phyloP scores from a whole-genome alignment of 208 protist species.

The Wallacemonas collosoma region DNA sequence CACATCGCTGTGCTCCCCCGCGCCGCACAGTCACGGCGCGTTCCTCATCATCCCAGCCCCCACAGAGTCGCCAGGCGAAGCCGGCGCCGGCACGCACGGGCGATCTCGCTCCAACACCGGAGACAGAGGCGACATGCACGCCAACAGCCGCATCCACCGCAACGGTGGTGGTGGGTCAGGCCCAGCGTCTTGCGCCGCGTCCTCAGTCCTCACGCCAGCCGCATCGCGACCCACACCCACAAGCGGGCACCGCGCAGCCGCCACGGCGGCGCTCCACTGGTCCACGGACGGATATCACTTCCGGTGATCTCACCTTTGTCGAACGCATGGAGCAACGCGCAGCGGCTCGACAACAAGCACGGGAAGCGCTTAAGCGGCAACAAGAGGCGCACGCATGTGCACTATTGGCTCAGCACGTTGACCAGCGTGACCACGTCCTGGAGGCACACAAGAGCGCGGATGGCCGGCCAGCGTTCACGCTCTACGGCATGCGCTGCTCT shows the following conservation, averaged over 20 bases:
- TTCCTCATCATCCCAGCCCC: background rate
- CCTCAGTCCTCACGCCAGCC: background rate
- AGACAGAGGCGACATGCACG: background rate
- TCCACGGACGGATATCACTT: background rate
- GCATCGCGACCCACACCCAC: slow-evolving; percentile 1
- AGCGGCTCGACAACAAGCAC: slow-evolving; percentile 18
- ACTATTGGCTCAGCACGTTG: background rate
- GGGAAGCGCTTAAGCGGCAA: slow-evolving; percentile 4
- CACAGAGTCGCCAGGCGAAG: too few species aligned
- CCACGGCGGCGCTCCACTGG: background rate
- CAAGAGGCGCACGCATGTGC: slow-evolving; percentile 4
- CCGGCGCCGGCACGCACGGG: background rate
- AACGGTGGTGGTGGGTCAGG: background rate
- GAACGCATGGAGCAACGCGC: slow-evolving; percentile 33
- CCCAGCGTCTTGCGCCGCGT: background rate
- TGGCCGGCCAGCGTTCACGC: slow-evolving; percentile 14
- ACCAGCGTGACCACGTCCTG: slow-evolving; percentile 2
- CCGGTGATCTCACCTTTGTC: slow-evolving; percentile 20
- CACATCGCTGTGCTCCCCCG: background rate
- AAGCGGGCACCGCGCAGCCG: background rate
- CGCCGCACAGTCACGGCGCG: background rate
- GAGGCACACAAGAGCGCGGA: slow-evolving; percentile 12
- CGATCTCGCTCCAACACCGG: background rate
- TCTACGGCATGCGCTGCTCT: slow-evolving; percentile 11
- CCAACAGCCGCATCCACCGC: background rate